These are phyloP conservation scores for Macadamia integrifolia DNA, from an alignment of 164 flowering plant species.

Conservation along the genomic window DNA sequence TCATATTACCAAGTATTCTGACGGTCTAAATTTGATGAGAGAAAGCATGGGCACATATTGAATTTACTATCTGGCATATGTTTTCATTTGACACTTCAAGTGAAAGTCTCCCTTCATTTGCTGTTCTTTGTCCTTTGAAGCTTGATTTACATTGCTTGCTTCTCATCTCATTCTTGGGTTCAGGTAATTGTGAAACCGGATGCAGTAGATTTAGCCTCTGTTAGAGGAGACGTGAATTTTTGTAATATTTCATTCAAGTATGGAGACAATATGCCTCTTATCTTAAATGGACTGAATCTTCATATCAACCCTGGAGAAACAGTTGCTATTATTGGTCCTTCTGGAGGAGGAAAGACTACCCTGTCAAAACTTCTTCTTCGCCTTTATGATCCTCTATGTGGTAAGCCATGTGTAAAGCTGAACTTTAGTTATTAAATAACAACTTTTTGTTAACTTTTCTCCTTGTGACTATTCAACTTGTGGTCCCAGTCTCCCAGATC, in stretches of 20 bases:
- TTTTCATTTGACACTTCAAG: background rate
- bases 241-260: constrained; percentile 63
- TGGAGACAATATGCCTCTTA: constrained; percentile 51
- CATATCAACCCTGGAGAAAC: constrained; percentile 90
- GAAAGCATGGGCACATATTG: background rate
- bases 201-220: constrained; percentile 52
- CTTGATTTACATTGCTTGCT: constrained; percentile 2
- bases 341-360: constrained; percentile 99
- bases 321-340: constrained; percentile 88
- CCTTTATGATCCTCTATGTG: constrained; percentile 76
- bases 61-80: background rate
- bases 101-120: background rate
- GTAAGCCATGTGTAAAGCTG: constrained; percentile 31
- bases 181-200: constrained; percentile 67
- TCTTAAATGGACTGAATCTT: constrained; percentile 65
- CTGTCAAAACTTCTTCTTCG: constrained; percentile 86
- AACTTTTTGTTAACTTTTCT: too few species aligned
- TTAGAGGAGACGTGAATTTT: constrained; percentile 71
- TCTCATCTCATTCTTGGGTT: constrained; percentile 12
- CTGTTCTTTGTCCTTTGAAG: background rate
- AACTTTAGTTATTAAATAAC: too few species aligned
- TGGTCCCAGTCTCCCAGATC: too few species aligned
- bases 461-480: too few species aligned
- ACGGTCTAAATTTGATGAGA: too few species aligned
- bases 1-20: too few species aligned